A percentile compares a stretch with the other conserved stretches of the same genome.
These are phyloP conservation scores for Ceriops decandra DNA, from an alignment of 345 rosid genomes.

Conservation along the genomic window DNA sequence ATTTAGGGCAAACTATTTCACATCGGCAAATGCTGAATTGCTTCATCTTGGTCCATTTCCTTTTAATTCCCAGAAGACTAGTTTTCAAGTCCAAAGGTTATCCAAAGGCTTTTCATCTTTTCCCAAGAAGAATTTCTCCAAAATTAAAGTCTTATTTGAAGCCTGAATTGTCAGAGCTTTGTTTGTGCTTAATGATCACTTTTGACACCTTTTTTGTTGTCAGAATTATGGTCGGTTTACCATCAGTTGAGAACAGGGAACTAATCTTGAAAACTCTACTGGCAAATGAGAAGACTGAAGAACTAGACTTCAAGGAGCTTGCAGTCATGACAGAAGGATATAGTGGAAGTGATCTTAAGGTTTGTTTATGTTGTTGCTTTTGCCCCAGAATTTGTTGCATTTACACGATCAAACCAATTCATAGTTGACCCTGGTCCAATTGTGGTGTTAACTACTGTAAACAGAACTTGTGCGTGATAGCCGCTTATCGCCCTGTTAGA, in stretches of 20 bases:
- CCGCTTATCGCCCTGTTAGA: conserved; percentile 93
- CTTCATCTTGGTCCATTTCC: too few relatives aligned
- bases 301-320: conserved; percentile 82
- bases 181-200: background rate
- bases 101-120: too few relatives aligned
- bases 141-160: too few relatives aligned
- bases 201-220: conserved; percentile 7
- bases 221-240: conserved; percentile 98
- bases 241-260: conserved; percentile 78
- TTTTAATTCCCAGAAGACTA: too few relatives aligned
- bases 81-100: too few relatives aligned
- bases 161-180: too few relatives aligned
- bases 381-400: too few relatives aligned
- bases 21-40: too few relatives aligned
- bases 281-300: conserved; percentile 70
- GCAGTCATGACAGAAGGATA: conserved; percentile 89
- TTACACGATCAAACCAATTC: background rate
- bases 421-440: conserved; percentile 12
- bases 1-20: too few relatives aligned
- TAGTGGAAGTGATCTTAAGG: conserved; percentile 98
- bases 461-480: conserved; percentile 91
- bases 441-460: conserved; percentile 22
- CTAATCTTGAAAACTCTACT: conserved; percentile 80
- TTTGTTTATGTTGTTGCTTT: conserved; percentile 28
- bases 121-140: too few relatives aligned